A percentile compares a stretch with the other conserved stretches of the same genome.
These are phyloP conservation scores for Fusarium albidum DNA, from an alignment of 2,329 filamentous ascomycete species.

Conservation along the genomic window DNA sequence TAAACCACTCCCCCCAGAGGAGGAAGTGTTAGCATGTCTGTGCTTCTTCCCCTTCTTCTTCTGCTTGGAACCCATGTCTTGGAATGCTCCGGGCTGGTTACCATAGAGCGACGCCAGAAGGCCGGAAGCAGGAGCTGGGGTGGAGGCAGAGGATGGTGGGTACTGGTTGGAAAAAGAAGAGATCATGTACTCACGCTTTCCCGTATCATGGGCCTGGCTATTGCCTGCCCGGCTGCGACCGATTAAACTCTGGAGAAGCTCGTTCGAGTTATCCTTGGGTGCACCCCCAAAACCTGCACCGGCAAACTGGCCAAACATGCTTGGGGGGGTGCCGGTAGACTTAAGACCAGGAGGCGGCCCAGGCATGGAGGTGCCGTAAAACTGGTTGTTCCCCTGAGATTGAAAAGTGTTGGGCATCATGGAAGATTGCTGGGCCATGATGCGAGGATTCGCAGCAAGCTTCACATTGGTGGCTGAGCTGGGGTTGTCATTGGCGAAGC, in stretches of 20 bases:
- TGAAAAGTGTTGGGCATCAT: slow-evolving; percentile 79
- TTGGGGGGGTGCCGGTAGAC: slow-evolving; percentile 91
- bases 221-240: slow-evolving; percentile 73
- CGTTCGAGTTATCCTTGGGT: slow-evolving; percentile 73
- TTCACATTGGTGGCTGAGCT: slow-evolving; percentile 67
- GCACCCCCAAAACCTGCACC: slow-evolving; percentile 72
- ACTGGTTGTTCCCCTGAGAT: slow-evolving; percentile 70
- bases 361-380: slow-evolving; percentile 85
- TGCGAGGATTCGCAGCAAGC: slow-evolving; percentile 77
- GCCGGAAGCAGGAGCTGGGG: slow-evolving; percentile 87
- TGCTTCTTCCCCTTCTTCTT: slow-evolving; percentile 99
- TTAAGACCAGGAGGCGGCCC: slow-evolving; percentile 95
- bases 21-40: slow-evolving; percentile 99
- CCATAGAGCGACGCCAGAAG: slow-evolving; percentile 93
- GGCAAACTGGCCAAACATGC: slow-evolving; percentile 94
- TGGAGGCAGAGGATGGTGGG: slow-evolving; percentile 81
- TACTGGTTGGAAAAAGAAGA: slow-evolving; percentile 91
- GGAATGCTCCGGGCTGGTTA: slow-evolving; percentile 83
- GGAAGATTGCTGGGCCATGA: slow-evolving; percentile 85
- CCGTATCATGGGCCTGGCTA: slow-evolving; percentile 80
- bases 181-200: slow-evolving; percentile 99
- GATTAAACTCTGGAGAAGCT: slow-evolving; percentile 81
- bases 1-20: slow-evolving; percentile 98
- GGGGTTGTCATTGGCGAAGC: slow-evolving; percentile 80
- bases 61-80: slow-evolving; percentile 94